A percentile compares a stretch with the other conserved stretches of the same genome.
Conservation (phyloP, 192 early-diverging fungal genomes). For the Lunasporangiospora selenospora region DNA sequence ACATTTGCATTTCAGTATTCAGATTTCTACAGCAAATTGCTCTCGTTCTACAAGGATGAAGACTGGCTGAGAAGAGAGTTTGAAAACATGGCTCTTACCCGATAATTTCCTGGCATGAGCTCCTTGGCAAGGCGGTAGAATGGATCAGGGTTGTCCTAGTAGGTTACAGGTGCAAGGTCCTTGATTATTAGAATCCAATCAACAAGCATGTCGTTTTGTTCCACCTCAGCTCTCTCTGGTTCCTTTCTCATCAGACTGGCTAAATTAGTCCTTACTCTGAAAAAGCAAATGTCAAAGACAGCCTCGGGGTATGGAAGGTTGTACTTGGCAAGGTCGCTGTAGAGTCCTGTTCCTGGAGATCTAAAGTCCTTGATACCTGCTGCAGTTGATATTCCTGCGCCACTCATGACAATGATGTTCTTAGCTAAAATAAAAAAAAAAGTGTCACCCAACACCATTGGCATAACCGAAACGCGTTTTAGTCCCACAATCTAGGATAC, state of each 20-base stretch:
- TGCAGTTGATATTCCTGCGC: conserved; percentile 89
- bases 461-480: too few species aligned
- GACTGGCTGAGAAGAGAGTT: not conserved
- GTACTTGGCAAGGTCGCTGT: conserved; percentile 89
- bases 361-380: conserved; percentile 95
- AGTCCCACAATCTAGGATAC: too few species aligned
- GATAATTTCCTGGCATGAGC: conserved; percentile 81
- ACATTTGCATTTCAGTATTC: too few species aligned
- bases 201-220: too few species aligned
- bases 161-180: not conserved
- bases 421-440: conserved; percentile 56
- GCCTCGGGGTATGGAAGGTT: conserved; percentile 93
- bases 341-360: conserved; percentile 90
- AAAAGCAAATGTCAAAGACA: conserved; percentile 95
- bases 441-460: too few species aligned
- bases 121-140: conserved; percentile 93
- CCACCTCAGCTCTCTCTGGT: too few species aligned
- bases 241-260: too few species aligned
- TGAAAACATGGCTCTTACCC: conserved; percentile 23
- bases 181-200: too few species aligned
- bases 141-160: conserved; percentile 77
- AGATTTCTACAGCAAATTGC: conserved; percentile 32
- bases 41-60: too few species aligned
- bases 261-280: conserved; percentile 53
- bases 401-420: conserved; percentile 87